These are phyloP conservation scores for Phytopythium chamaehyphon DNA, from an alignment of 352 stramenopile genomes.

Conservation along the genomic window DNA sequence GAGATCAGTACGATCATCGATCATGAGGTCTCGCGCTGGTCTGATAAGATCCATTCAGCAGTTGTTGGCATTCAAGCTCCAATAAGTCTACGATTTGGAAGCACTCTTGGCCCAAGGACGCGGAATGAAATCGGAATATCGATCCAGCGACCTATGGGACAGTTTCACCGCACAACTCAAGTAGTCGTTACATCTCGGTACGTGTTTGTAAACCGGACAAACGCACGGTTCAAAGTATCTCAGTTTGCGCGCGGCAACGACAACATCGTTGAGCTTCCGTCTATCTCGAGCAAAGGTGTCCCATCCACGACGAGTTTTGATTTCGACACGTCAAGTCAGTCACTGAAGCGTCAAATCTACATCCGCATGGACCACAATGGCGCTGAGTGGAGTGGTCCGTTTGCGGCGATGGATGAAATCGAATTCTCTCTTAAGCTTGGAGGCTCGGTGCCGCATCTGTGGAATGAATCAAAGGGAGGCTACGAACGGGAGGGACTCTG, in stretches of 20 bases:
- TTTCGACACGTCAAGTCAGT: slow-evolving; percentile 55
- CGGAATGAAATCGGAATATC: slow-evolving; percentile 82
- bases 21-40: slow-evolving; percentile 80
- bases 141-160: slow-evolving; percentile 77
- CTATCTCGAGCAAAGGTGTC: slow-evolving; percentile 28
- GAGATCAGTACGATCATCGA: slow-evolving; percentile 87
- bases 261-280: slow-evolving; percentile 57
- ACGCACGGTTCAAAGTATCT: slow-evolving; percentile 69
- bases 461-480: slow-evolving; percentile 32
- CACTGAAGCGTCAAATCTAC: slow-evolving; percentile 53
- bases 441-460: slow-evolving; percentile 44
- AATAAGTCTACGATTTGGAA: slow-evolving; percentile 73
- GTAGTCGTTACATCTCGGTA: slow-evolving; percentile 84
- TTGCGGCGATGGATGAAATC: slow-evolving; percentile 79
- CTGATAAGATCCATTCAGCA: slow-evolving; percentile 81
- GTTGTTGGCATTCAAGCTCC: slow-evolving; percentile 84
- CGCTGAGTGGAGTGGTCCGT: slow-evolving; percentile 78
- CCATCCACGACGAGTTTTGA: slow-evolving; percentile 56
- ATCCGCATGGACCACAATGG: slow-evolving; percentile 72
- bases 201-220: slow-evolving; percentile 85
- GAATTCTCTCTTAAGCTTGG: slow-evolving; percentile 81
- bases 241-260: slow-evolving; percentile 59
- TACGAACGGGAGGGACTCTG: slow-evolving; percentile 40
- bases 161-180: slow-evolving; percentile 86
- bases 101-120: slow-evolving; percentile 57